These are phyloP conservation scores for Cutaneotrichosporon spelunceum DNA, from an alignment of 1,284 basidiomycete genomes.

Conservation along the genomic window DNA sequence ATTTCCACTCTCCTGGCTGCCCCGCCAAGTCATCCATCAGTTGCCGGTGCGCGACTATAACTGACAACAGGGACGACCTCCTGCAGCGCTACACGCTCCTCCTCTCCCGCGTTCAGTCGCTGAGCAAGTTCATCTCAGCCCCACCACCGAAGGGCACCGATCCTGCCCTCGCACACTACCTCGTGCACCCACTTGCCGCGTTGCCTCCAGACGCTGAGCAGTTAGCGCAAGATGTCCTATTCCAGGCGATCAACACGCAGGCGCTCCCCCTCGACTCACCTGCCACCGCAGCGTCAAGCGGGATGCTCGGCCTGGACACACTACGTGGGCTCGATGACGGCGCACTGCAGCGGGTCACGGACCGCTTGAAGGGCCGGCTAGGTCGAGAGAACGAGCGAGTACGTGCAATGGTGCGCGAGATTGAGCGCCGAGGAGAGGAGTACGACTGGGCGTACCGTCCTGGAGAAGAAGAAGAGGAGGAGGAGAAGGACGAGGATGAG, in stretches of 20 bases:
- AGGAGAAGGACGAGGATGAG: conserved; percentile 25
- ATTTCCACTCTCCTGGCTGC: too few species aligned
- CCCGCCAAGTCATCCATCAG: too few species aligned
- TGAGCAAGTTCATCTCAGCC: conserved; percentile 33
- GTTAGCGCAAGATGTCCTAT: conserved; percentile 36
- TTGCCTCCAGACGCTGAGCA: conserved; percentile 28
- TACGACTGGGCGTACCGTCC: conserved; percentile 37
- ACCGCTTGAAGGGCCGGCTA: conserved; percentile 23
- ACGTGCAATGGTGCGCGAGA: conserved; percentile 27
- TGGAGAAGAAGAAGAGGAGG: conserved; percentile 26
- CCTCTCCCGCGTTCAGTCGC: conserved; percentile 36
- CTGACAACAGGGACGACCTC: conserved; percentile 36
- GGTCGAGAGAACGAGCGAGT: conserved; percentile 27
- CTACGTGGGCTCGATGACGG: conserved; percentile 27
- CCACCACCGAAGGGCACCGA: conserved; percentile 5
- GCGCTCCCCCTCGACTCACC: conserved; percentile 19
- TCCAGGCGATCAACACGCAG: conserved; percentile 38
- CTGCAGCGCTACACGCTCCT: conserved; percentile 44
- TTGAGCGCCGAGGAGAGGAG: conserved; percentile 30
- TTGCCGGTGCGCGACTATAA: neutral
- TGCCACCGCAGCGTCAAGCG: neutral
- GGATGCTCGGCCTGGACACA: conserved; percentile 14
- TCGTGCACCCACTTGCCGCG: conserved; percentile 42
- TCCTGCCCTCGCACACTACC: conserved; percentile 23
- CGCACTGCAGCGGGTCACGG: conserved; percentile 18